Evolutionary conservation across 2,329 filamentous ascomycete species (phyloP).

Genomic region (Colletotrichum eleusines): DNA sequence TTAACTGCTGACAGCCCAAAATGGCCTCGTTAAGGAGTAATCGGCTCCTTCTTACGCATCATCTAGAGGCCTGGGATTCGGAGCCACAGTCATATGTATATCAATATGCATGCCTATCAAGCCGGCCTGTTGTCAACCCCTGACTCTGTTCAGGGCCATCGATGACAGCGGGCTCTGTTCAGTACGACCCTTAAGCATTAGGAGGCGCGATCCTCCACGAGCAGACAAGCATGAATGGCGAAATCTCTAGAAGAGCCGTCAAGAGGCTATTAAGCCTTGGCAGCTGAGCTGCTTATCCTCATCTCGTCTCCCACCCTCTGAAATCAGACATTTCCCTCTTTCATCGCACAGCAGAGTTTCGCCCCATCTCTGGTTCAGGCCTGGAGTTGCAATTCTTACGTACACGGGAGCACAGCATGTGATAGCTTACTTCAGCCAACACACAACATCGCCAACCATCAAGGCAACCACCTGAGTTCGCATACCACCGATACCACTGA

Average conservation of each 20-base stretch:
- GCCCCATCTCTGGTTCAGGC: constrained; percentile 23
- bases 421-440: constrained; percentile 11
- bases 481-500: constrained; percentile 12
- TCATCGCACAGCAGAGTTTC: constrained; percentile 23
- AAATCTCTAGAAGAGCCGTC: constrained; percentile 9
- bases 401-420: constrained; percentile 19
- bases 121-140: neutral
- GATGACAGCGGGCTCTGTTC: neutral
- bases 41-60: constrained; percentile 4
- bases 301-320: constrained; percentile 19
- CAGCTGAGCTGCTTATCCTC: constrained; percentile 9
- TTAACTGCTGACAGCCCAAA: neutral
- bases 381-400: constrained; percentile 1
- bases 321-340: constrained; percentile 23
- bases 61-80: constrained; percentile 25
- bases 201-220: constrained; percentile 2
- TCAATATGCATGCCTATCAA: neutral
- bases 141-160: constrained; percentile 6
- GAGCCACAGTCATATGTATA: constrained; percentile 2
- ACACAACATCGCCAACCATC: constrained; percentile 13
- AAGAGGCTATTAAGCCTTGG: neutral
- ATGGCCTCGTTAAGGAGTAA: constrained; percentile 5
- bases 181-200: constrained; percentile 24
- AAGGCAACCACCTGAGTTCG: constrained; percentile 10
- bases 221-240: constrained; percentile 1